Percentiles rank a stretch among this genome's conserved stretches.
phyloP scores from a whole-genome alignment of 1,139 yeast species.

The Neolecta irregularis region DNA sequence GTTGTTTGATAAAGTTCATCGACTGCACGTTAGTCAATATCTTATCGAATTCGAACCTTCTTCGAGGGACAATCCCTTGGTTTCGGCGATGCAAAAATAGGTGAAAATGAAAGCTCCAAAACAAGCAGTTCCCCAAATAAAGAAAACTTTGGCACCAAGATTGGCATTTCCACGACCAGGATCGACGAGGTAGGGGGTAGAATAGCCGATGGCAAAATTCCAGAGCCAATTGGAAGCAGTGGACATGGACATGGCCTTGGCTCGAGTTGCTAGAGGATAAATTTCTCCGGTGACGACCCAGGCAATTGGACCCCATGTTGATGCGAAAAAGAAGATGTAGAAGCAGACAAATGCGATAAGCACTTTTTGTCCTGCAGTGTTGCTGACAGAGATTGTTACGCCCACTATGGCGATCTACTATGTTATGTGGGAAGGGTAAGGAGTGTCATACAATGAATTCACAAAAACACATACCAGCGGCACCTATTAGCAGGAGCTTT shows the following conservation, averaged over 20 bases:
- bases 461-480: slow-evolving; percentile 48
- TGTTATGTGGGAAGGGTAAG: too few species aligned
- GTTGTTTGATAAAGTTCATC: slow-evolving; percentile 47
- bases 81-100: slow-evolving; percentile 51
- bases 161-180: slow-evolving; percentile 30
- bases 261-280: slow-evolving; percentile 63
- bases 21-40: too few species aligned
- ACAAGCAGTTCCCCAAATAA: slow-evolving; percentile 56
- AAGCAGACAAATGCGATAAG: slow-evolving; percentile 64
- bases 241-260: too few species aligned
- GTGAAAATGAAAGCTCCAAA: slow-evolving; percentile 35
- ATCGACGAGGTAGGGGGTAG: slow-evolving; percentile 33
- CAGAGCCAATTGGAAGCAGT: slow-evolving; percentile 31
- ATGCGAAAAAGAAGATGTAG: slow-evolving; percentile 69
- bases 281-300: slow-evolving; percentile 68
- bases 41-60: too few species aligned
- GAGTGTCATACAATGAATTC: slow-evolving; percentile 50
- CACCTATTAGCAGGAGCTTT: slow-evolving; percentile 46
- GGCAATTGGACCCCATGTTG: slow-evolving; percentile 78
- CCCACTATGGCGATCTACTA: slow-evolving; percentile 62
- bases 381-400: slow-evolving; percentile 28
- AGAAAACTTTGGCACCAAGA: slow-evolving; percentile 34
- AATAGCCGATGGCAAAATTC: slow-evolving; percentile 25
- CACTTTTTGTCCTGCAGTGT: too few species aligned
- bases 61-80: slow-evolving; percentile 62